Base-by-base conservation (phyloP, 768 basidiomycete species). In the Mycena kentingensis region DNA sequence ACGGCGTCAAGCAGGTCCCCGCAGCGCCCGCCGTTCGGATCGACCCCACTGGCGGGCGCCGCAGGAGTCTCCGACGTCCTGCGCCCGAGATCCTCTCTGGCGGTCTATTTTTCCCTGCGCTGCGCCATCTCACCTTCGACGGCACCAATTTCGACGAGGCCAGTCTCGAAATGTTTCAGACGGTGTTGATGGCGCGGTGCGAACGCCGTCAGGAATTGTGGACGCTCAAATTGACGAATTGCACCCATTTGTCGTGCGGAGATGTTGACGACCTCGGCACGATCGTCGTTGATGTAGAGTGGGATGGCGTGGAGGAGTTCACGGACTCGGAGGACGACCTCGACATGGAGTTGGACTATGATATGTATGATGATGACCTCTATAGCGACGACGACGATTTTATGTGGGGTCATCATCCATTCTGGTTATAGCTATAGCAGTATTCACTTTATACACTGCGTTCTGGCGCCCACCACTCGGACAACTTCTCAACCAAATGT, bases 251-350 rank as follows among this genome's bases (percentile, higher is more conserved):
- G 26, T 26, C 25, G 3, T 26, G 50, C 4, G 59, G 62, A 0
- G 55, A 65, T 18, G 61, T 75, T 15, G 52, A 57, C 12, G 5
- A 38, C 18, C 46, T 73, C 18, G 38, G 55, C 41, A 58, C 66
- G 24, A 51, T 72, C 26, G 69, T 73, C 5, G 51, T 57, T n/a
- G 62, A 67, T 22, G 66, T 74, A 16, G 49, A 54, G 2, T 75
- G 73, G 73, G 73, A 75, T 50, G 64, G 49, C 12, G 18, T 65
- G n/a, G 68, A 67, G 26, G 52, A 49, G 16, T 32, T 32, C 31
- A 32, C 31, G 31, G 31, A 32, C 31, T 32, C 31, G 31, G 31
- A 32, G 31, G 31, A 32, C 31, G 16, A 16, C 16, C 16, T 8
- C 16, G 31, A 32, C 31, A 16, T 8, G 10, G 31, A 32, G 31